A percentile compares a stretch with the other conserved stretches of the same genome.
Conservation (phyloP, 345 rosid genomes). For the Aethionema arabicum region DNA sequence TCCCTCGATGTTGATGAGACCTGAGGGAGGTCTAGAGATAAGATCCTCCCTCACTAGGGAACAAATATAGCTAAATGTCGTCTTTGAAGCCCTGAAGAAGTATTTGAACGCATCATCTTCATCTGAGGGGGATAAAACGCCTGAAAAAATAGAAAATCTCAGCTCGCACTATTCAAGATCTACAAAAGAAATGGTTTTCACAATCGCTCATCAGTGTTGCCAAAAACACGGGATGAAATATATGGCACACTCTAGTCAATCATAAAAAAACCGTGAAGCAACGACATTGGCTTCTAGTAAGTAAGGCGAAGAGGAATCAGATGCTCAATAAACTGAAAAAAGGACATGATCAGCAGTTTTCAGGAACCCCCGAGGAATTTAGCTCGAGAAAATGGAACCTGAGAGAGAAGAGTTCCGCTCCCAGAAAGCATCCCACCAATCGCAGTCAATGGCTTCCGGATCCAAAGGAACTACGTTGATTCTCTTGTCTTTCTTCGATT, state of each 20-base stretch:
- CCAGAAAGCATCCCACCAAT: slow-evolving; percentile 94
- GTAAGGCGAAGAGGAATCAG: neutral
- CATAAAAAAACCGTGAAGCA: neutral
- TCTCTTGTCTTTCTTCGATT: slow-evolving; percentile 57
- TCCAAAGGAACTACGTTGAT: slow-evolving; percentile 50
- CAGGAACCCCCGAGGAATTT: neutral
- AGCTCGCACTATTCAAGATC: neutral
- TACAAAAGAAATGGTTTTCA: neutral
- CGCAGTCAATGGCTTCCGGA: slow-evolving; percentile 70
- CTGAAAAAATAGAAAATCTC: slow-evolving; percentile 29
- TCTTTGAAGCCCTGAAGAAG: slow-evolving; percentile 84
- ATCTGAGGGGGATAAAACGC: slow-evolving; percentile 43
- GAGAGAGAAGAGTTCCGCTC: slow-evolving; percentile 61
- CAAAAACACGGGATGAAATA: neutral
- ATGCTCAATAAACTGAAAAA: neutral
- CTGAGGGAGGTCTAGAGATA: slow-evolving; percentile 90
- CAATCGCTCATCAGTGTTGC: neutral
- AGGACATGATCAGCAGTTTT: neutral
- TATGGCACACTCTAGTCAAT: neutral
- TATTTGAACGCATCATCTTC: slow-evolving; percentile 91
- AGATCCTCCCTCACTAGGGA: slow-evolving; percentile 89
- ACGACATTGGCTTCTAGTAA: no score
- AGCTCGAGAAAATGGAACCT: slow-evolving; percentile 41
- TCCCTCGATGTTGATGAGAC: slow-evolving; percentile 94
- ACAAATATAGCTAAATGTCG: slow-evolving; percentile 78